Conservation (phyloP, 1,284 basidiomycete genomes). For the Puccinia hordei region DNA sequence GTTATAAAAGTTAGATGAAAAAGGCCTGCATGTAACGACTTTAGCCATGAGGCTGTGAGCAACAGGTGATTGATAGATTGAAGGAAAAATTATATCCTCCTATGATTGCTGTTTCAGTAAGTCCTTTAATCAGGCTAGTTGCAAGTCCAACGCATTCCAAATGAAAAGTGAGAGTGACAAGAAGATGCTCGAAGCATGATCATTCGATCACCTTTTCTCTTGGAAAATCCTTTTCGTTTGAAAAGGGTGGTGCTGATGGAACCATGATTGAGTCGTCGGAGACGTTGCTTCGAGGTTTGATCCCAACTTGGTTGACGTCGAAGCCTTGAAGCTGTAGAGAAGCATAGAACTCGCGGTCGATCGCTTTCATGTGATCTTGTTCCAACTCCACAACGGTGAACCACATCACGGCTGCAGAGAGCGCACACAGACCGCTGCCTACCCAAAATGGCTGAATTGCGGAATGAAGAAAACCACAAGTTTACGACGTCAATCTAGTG, state of each 20-base stretch:
- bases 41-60: no score
- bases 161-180: no score
- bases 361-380: conserved; percentile 38
- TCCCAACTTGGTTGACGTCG: conserved; percentile 72
- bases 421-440: conserved; percentile 33
- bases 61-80: no score
- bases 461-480: not conserved
- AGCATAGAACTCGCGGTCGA: conserved; percentile 68
- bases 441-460: conserved; percentile 48
- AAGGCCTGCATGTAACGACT: no score
- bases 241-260: not conserved
- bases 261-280: conserved; percentile 10
- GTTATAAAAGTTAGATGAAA: no score
- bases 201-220: not conserved
- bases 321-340: conserved; percentile 76
- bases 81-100: no score
- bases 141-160: no score
- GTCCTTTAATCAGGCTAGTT: no score
- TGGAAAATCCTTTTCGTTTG: conserved; percentile 13
- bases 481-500: not conserved
- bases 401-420: conserved; percentile 44
- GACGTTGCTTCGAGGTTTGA: conserved; percentile 53
- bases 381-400: conserved; percentile 48
- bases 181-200: not conserved
- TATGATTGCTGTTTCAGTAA: no score